These are phyloP conservation scores for Fusarium clavum DNA, from an alignment of 2,329 filamentous ascomycete species.

Conservation along the genomic window DNA sequence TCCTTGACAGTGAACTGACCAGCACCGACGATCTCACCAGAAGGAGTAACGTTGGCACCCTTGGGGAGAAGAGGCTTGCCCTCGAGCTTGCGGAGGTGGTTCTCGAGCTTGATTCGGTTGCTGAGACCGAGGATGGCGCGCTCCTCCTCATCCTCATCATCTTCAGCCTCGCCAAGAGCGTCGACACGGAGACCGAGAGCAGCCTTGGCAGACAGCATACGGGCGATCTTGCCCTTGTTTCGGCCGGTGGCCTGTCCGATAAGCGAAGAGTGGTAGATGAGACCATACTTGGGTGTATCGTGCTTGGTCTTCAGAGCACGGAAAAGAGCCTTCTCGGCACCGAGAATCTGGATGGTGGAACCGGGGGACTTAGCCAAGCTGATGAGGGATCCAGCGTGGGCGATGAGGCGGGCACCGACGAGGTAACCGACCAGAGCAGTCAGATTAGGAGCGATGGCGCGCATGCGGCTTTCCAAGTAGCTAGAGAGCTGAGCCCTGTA, in stretches of 20 bases:
- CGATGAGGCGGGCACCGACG: slow-evolving; percentile 93
- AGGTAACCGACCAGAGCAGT: slow-evolving; percentile 93
- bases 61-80: slow-evolving; percentile 87
- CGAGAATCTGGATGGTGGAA: slow-evolving; percentile 96
- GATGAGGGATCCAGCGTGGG: slow-evolving; percentile 93
- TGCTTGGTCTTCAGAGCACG: slow-evolving; percentile 99
- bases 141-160: slow-evolving; percentile 87
- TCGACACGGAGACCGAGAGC: slow-evolving; percentile 94
- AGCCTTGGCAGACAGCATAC: slow-evolving; percentile 93
- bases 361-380: slow-evolving; percentile 95
- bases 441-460: slow-evolving; percentile 94
- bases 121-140: slow-evolving; percentile 82
- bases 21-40: slow-evolving; percentile 71
- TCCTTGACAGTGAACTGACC: slow-evolving; percentile 94
- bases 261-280: slow-evolving; percentile 91
- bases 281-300: slow-evolving; percentile 97
- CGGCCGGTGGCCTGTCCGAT: slow-evolving; percentile 97
- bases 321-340: slow-evolving; percentile 99
- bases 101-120: slow-evolving; percentile 78
- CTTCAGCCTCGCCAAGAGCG: slow-evolving; percentile 69
- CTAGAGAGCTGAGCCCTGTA: slow-evolving; percentile 88
- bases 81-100: slow-evolving; percentile 81
- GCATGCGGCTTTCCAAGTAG: slow-evolving; percentile 94
- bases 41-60: slow-evolving; percentile 79
- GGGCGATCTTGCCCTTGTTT: slow-evolving; percentile 99